Base-by-base conservation (phyloP, 495 filamentous ascomycete species). In the Podospora bellae-mahoneyi region DNA sequence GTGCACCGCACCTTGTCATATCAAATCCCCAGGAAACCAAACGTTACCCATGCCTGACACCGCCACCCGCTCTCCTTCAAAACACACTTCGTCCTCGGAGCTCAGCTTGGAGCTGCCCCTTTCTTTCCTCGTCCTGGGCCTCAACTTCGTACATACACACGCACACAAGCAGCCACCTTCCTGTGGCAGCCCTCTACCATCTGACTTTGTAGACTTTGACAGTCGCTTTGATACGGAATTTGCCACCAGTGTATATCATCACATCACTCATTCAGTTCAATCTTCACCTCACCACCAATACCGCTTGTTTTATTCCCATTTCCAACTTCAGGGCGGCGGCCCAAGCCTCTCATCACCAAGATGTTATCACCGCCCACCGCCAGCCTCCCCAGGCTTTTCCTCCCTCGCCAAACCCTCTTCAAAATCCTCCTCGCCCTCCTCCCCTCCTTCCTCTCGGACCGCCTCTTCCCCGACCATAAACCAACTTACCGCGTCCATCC, bases 371-470 rank as follows among this genome's bases (percentile, higher is more conserved):
- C 63, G 48, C 26, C 63, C 19, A 28, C 18, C 26, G 18, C 59
- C 27, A 20, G 30, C 32, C 39, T 56, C 18, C 66, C n/a, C 39
- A 34, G 56, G 48, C 20, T 59, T 16, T 10, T 48, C 18, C 56
- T 59, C 13, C 32, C 56, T 28, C 64, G 62, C 5, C 68, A 55
- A 44, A 19, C 27, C 7, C 23, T 55, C 28, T 26, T 26, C 58
- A 71, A 39, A 19, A n/a, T 73, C n/a, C 64, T 78, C 6, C 69
- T 72, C 28, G 39, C 68, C 5, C 60, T 78, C 4, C 63, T 79
- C 9, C 77, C 77, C 2, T 77, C 74, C 66, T 79, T 79, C 64
- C 65, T 79, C 48, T 66, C 75, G 60, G 72, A 77, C 69, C 13
- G 54, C 61, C 20, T 78, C 68, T 75, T 70, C 68, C 75, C 76